These are phyloP conservation scores for Quaeritorhiza haematococci DNA, from an alignment of 371 early-diverging fungal species.

Conservation along the genomic window DNA sequence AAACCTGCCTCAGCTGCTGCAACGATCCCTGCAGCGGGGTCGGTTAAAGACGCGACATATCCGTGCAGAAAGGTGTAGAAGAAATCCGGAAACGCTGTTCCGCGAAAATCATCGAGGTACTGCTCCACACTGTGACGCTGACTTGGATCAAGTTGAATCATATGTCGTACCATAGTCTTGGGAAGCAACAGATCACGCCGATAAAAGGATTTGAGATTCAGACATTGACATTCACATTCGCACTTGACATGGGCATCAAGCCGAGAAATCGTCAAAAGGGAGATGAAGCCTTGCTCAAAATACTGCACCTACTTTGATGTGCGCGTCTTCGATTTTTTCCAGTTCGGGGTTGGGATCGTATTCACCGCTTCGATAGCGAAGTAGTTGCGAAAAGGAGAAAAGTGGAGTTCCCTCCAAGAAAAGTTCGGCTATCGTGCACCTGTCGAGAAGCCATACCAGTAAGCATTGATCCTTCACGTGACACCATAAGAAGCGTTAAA, in stretches of 20 bases:
- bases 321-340: conserved; percentile 74
- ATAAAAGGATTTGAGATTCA: no score
- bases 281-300: background rate
- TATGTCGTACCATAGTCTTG: conserved; percentile 61
- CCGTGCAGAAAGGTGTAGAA: conserved; percentile 67
- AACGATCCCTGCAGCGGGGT: conserved; percentile 35
- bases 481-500: background rate
- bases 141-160: conserved; percentile 80
- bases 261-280: no score
- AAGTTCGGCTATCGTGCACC: conserved; percentile 92
- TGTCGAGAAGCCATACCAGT: conserved; percentile 12
- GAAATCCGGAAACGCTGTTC: conserved; percentile 68
- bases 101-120: conserved; percentile 70
- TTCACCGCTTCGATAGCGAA: conserved; percentile 77
- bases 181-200: no score
- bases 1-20: conserved; percentile 9
- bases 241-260: no score
- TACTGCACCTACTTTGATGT: conserved; percentile 55
- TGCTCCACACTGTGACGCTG: conserved; percentile 63
- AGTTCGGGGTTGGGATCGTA: conserved; percentile 63
- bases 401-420: conserved; percentile 86
- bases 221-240: no score
- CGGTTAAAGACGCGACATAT: conserved; percentile 66
- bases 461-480: background rate
- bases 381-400: conserved; percentile 83